These are phyloP conservation scores for Nicotiana obtusifolia DNA, from an alignment of 257 asterid species.

Conservation along the genomic window DNA sequence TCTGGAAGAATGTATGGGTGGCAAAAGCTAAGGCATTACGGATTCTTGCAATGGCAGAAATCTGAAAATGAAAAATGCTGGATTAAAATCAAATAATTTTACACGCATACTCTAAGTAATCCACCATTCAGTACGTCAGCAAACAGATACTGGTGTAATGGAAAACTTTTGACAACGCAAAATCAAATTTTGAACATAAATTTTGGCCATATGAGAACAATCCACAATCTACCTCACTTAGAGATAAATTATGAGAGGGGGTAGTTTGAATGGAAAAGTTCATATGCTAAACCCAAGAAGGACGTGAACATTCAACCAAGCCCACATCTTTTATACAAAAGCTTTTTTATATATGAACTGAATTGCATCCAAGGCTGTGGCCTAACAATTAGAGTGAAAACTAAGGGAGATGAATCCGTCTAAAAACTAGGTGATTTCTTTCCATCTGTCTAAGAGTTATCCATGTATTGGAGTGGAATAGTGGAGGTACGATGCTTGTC, in stretches of 20 bases:
- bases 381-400: background rate
- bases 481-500: no score
- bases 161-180: background rate
- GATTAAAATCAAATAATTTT: background rate
- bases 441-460: no score
- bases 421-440: no score
- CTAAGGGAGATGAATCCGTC: no score
- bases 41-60: conserved; percentile 83
- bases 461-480: no score
- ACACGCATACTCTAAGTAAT: background rate
- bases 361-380: background rate
- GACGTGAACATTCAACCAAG: background rate
- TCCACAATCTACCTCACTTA: background rate
- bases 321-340: background rate
- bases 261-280: background rate
- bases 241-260: background rate
- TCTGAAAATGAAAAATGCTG: conserved; percentile 32
- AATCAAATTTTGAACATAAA: background rate
- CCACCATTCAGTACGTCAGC: background rate
- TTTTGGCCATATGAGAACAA: background rate
- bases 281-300: background rate
- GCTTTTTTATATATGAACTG: background rate
- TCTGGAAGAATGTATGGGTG: conserved; percentile 90
- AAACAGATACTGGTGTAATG: background rate
- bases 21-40: conserved; percentile 86